A percentile compares a stretch with the other conserved stretches of the same genome.
These are phyloP conservation scores for Penicillium brevicompactum DNA, from an alignment of 2,329 filamentous ascomycete genomes.

Conservation along the genomic window DNA sequence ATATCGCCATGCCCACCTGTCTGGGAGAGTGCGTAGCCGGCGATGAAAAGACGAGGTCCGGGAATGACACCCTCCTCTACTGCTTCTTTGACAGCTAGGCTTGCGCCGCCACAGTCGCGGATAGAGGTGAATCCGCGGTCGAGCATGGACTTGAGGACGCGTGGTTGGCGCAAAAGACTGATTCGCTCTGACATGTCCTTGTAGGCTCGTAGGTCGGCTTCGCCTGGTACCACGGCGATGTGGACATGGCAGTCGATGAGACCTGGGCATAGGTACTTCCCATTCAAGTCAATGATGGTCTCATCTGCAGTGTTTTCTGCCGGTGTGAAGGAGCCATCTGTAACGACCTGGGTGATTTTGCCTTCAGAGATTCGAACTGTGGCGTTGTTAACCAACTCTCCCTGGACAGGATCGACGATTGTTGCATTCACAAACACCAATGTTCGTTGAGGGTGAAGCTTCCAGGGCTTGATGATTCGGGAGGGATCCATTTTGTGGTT, in stretches of 20 bases:
- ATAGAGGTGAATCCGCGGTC: slow-evolving; percentile 61
- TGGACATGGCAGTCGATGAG: slow-evolving; percentile 58
- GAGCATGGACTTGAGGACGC: slow-evolving; percentile 50
- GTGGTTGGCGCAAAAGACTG: slow-evolving; percentile 24
- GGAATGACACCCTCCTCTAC: slow-evolving; percentile 58
- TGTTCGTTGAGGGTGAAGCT: slow-evolving; percentile 10
- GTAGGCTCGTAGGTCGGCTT: slow-evolving; percentile 20
- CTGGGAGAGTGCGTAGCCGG: slow-evolving; percentile 57
- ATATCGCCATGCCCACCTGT: slow-evolving; percentile 62
- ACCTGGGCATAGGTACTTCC: slow-evolving; percentile 53
- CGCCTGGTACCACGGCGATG: slow-evolving; percentile 50
- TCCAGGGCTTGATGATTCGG: slow-evolving; percentile 22
- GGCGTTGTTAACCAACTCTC: slow-evolving; percentile 15
- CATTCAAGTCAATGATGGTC: slow-evolving; percentile 41
- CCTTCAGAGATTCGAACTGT: slow-evolving; percentile 18
- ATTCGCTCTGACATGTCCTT: slow-evolving; percentile 19
- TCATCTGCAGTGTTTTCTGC: neutral
- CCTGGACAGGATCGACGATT: slow-evolving; percentile 21
- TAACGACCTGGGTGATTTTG: slow-evolving; percentile 13
- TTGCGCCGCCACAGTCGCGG: slow-evolving; percentile 61
- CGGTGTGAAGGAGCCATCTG: neutral
- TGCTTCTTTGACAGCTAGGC: slow-evolving; percentile 54
- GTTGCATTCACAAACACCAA: slow-evolving; percentile 18
- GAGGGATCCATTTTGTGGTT: slow-evolving; percentile 18
- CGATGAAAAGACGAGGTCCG: slow-evolving; percentile 59